Evolutionary conservation across 257 asterid genomes (phyloP).

Genomic region (Ilex asprella): DNA sequence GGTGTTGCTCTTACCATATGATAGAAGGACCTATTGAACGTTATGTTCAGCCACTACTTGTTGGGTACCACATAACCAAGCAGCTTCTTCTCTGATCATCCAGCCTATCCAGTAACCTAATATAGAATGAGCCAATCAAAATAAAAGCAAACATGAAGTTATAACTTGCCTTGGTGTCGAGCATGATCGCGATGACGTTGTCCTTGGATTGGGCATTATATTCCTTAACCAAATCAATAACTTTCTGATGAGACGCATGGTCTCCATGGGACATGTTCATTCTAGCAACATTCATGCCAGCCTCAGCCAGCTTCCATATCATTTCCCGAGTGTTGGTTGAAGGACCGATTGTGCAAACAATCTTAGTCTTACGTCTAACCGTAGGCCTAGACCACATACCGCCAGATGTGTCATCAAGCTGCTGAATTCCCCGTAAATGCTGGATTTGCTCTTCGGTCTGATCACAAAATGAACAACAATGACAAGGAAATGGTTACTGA

Average conservation of each 20-base stretch:
- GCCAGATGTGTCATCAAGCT: conserved; percentile 44
- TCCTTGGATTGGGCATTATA: conserved; percentile 79
- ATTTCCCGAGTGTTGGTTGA: conserved; percentile 82
- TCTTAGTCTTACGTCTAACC: conserved; percentile 88
- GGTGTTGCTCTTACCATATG: too few species aligned
- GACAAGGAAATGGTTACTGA: background rate
- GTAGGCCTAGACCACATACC: conserved; percentile 69
- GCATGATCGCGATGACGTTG: conserved; percentile 96
- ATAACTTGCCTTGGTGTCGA: conserved; percentile 84
- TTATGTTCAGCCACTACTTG: too few species aligned
- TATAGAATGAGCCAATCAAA: background rate
- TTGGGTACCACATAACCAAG: too few species aligned
- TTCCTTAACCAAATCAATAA: conserved; percentile 92
- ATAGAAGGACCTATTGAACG: too few species aligned
- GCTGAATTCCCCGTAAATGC: conserved; percentile 48
- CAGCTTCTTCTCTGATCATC: too few species aligned
- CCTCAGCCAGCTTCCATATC: conserved; percentile 99
- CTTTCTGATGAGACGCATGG: conserved; percentile 94
- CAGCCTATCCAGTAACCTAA: background rate
- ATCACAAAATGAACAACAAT: conserved; percentile 7
- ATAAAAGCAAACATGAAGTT: background rate
- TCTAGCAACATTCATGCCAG: conserved; percentile 98
- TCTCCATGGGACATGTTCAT: conserved; percentile 97
- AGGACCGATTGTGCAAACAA: conserved; percentile 96
- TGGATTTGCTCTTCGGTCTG: conserved; percentile 56